Evolutionary conservation across 2,329 filamentous ascomycete species (phyloP).

Genomic region (Beauveria medogensis): DNA sequence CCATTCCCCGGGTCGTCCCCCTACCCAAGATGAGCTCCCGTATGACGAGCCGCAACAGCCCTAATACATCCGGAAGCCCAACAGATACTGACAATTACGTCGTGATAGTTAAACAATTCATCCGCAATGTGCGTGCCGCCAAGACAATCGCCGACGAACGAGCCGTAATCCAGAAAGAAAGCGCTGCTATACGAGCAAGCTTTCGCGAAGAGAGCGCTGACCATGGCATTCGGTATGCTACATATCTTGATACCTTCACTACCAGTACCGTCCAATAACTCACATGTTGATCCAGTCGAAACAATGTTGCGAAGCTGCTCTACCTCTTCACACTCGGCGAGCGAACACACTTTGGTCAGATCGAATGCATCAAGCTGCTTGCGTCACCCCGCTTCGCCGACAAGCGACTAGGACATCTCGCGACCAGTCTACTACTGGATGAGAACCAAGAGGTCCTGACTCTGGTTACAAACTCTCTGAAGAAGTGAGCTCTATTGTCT

Average conservation of each 20-base stretch:
- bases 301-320: slow-evolving; percentile 96
- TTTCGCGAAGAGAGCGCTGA: slow-evolving; percentile 96
- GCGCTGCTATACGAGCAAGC: slow-evolving; percentile 91
- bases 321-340: slow-evolving; percentile 98
- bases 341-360: slow-evolving; percentile 96
- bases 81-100: slow-evolving; percentile 4
- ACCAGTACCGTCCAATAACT: background rate
- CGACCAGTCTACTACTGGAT: slow-evolving; percentile 90
- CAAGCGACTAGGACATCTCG: slow-evolving; percentile 90
- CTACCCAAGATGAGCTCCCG: slow-evolving; percentile 32
- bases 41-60: slow-evolving; percentile 18
- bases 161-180: slow-evolving; percentile 98
- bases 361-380: slow-evolving; percentile 95
- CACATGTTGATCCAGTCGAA: slow-evolving; percentile 54
- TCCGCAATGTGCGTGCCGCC: slow-evolving; percentile 94
- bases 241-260: background rate
- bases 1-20: slow-evolving; percentile 24
- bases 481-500: slow-evolving; percentile 59
- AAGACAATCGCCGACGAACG: slow-evolving; percentile 99
- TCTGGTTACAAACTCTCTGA: slow-evolving; percentile 92
- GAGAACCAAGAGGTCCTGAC: slow-evolving; percentile 98
- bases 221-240: slow-evolving; percentile 71
- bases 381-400: slow-evolving; percentile 96
- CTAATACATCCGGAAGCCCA: slow-evolving; percentile 11
- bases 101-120: slow-evolving; percentile 90